Evolutionary conservation across 345 rosid genomes (phyloP).

Genomic region (Salix exigua): DNA sequence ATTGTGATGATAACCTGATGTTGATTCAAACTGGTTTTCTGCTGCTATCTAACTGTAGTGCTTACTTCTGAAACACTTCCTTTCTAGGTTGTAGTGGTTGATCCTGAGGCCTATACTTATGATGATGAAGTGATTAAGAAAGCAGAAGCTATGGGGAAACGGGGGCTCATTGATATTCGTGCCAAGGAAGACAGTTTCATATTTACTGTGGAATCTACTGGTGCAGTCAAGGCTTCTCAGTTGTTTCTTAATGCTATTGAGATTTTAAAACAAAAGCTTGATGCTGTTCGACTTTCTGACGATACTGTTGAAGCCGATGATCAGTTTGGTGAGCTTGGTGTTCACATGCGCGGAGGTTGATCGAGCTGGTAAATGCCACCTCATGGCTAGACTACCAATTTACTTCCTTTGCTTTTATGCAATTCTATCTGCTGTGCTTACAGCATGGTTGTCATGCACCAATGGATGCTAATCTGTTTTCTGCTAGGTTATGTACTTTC

Average conservation of each 20-base stretch:
- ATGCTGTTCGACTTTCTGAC: conserved; percentile 84
- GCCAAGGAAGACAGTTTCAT: conserved; percentile 82
- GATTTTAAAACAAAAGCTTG: conserved; percentile 79
- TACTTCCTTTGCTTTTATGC: background rate
- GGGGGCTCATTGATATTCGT: conserved; percentile 79
- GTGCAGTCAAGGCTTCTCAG: conserved; percentile 87
- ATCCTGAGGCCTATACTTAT: conserved; percentile 85
- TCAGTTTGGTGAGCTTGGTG: conserved; percentile 98
- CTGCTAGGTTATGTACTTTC: background rate
- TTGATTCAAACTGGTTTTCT: background rate
- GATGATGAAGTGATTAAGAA: conserved; percentile 92
- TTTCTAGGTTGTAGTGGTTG: conserved; percentile 67
- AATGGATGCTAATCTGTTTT: background rate
- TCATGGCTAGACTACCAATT: background rate
- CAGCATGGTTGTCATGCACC: background rate
- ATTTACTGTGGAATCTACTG: conserved; percentile 91
- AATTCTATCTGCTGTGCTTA: background rate
- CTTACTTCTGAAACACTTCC: background rate
- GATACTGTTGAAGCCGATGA: conserved; percentile 97
- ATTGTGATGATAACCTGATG: background rate
- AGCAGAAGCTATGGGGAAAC: conserved; percentile 88
- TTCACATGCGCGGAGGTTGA: conserved; percentile 95
- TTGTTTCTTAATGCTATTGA: conserved; percentile 84
- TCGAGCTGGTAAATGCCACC: background rate
- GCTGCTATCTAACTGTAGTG: background rate